phyloP scores from a whole-genome alignment of 805 yeast species.

The Saccharomyces mikatae region DNA sequence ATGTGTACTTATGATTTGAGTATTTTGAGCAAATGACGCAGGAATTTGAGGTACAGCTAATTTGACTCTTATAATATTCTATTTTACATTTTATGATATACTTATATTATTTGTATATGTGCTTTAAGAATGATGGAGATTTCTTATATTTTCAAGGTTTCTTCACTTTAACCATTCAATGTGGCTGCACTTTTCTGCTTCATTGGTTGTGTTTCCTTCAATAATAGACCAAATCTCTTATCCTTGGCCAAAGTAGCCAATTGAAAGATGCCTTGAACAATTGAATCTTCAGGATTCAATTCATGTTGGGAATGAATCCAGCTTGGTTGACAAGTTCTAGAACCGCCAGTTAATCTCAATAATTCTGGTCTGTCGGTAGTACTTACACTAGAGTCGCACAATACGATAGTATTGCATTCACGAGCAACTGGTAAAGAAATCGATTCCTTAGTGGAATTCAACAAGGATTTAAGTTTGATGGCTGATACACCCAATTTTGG shows the following conservation, averaged over 20 bases:
- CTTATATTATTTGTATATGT: not conserved
- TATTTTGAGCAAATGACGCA: not conserved
- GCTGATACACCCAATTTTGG: conserved; percentile 67
- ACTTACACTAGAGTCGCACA: conserved; percentile 39
- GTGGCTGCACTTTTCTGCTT: conserved; percentile 21
- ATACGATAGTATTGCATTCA: conserved; percentile 67
- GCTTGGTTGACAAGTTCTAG: conserved; percentile 57
- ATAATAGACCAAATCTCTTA: conserved; percentile 57
- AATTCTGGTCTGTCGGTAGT: conserved; percentile 44
- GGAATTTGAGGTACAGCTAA: not conserved
- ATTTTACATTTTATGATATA: not conserved
- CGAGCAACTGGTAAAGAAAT: conserved; percentile 58
- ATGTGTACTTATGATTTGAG: not conserved
- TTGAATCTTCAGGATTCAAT: conserved; percentile 40
- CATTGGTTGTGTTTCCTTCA: conserved; percentile 57
- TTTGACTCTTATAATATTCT: not conserved
- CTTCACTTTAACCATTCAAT: conserved; percentile 4
- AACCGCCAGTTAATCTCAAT: conserved; percentile 76
- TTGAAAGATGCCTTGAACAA: conserved; percentile 41
- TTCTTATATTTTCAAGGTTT: conserved; percentile 9
- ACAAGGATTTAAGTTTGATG: conserved; percentile 55
- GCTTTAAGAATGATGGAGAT: not conserved
- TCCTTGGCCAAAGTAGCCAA: conserved; percentile 57
- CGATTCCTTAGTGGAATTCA: conserved; percentile 41
- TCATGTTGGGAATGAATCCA: conserved; percentile 82